phyloP scores from a whole-genome alignment of 108 stramenopile genomes.

The Pseudonitzschia delicatissima region DNA sequence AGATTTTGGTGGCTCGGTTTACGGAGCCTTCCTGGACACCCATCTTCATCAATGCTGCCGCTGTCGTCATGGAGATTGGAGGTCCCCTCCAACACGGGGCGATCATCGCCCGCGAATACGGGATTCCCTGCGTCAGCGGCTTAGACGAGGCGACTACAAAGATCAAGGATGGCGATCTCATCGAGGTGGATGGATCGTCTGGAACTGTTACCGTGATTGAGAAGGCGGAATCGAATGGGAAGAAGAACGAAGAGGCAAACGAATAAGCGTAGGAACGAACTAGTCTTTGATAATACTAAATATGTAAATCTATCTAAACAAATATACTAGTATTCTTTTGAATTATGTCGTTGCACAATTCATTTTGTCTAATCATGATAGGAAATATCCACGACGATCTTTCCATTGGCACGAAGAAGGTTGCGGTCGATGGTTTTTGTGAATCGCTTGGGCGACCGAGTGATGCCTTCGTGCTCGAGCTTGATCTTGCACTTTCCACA shows the following conservation, averaged over 20 bases:
- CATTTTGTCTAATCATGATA: too few species aligned
- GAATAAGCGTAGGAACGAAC: too few species aligned
- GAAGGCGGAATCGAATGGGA: too few species aligned
- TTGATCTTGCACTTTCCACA: conserved; percentile 40
- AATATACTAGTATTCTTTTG: too few species aligned
- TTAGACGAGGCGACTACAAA: not conserved
- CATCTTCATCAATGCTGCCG: not conserved
- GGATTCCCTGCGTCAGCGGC: not conserved
- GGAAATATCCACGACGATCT: conserved; percentile 4
- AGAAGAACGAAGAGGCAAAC: too few species aligned
- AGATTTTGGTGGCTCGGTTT: not conserved
- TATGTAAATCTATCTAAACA: too few species aligned
- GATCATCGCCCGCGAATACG: not conserved
- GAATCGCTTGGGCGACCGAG: conserved; percentile 21
- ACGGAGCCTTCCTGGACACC: not conserved
- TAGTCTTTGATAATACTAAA: too few species aligned
- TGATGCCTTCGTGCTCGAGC: conserved; percentile 31
- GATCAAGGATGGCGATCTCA: not conserved
- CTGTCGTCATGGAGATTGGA: not conserved
- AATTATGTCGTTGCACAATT: too few species aligned
- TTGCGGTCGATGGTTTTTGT: conserved; percentile 32
- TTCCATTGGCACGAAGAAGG: conserved; percentile 11
- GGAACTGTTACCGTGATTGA: too few species aligned
- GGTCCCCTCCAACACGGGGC: not conserved
- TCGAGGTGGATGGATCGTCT: too few species aligned